A percentile compares a stretch with the other conserved stretches of the same genome.
Evolutionary conservation across 441 rosid genomes (phyloP).

Genomic region (Kokia cookei): DNA sequence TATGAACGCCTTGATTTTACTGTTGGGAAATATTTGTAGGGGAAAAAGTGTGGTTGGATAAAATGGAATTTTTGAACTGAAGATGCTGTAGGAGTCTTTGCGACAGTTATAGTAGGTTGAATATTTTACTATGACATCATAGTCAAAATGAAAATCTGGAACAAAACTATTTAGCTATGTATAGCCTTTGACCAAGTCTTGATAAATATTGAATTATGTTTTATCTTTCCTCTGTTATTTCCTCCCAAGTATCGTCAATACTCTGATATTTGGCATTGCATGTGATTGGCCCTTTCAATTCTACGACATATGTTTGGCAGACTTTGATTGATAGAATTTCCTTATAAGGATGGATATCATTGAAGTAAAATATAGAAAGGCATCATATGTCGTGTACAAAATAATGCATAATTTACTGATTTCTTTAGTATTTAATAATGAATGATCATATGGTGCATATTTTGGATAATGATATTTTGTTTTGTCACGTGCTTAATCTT

Average conservation of each 20-base stretch:
- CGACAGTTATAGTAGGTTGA: neutral
- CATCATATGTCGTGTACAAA: neutral
- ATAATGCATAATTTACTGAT: neutral
- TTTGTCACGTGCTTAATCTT: neutral
- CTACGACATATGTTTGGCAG: neutral
- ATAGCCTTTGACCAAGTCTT: neutral
- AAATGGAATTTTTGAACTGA: neutral
- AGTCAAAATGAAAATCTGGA: neutral
- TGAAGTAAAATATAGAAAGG: neutral
- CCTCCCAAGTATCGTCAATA: neutral
- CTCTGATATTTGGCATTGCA: neutral
- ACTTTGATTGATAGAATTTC: neutral
- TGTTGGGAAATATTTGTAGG: neutral
- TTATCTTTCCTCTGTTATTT: neutral
- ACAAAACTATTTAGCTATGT: neutral
- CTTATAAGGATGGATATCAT: neutral
- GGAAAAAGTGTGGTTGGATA: neutral
- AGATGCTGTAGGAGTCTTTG: neutral
- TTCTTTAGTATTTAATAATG: neutral
- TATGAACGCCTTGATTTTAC: neutral
- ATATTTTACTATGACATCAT: neutral
- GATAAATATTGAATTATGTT: neutral
- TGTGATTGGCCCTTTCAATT: neutral
- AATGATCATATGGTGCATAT: neutral
- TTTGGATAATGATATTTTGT: neutral